Evolutionary conservation across 352 stramenopile species (phyloP), one percentile per base, ranked within the genome.

Genomic region (Phytopythium boreale): DNA sequence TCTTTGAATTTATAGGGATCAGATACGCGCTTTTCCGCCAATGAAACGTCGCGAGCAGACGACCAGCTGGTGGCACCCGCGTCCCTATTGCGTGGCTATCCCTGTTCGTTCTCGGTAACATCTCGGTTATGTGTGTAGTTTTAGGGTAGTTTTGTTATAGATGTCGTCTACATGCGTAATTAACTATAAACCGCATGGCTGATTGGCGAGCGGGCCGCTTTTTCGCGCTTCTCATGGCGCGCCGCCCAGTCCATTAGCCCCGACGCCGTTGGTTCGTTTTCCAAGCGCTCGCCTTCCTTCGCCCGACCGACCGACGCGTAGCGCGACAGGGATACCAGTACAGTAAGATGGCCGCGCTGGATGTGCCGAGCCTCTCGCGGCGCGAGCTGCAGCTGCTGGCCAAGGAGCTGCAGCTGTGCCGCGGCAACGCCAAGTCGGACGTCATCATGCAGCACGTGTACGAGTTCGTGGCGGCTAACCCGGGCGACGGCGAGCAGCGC

Each of bases 391-490:
- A 91, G 71, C 68, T 71, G 51, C 69, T 91, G 57, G 82, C 80
- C 22, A 84, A 83, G 58, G 79, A 89, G 64, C 63, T 91, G 56
- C 67, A 84, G 66, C 64, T 89, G 34, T 91, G 82, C 49, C 75
- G 73, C 44, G 82, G 71, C 29, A 91, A 91, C 55, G 75, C 77
- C 64, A 89, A 89, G 70, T 87, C 78, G 19, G 78, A 90, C 49
- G 75, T 88, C 44, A 88, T 90, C 56, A 47, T 84, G 31, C 61
- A 76, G 57, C 71, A 84, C 56, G 66, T 81, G 22, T 62, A 72
- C 58, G 49, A 77, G 37, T 86, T 86, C 61, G 56, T 89, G 53
- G 61, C 72, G 27, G 52, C 69, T 12, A 67, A 83, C 61, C 62
- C 72, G 8, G 57, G 56, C 26, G 67, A 88, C 39, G 82, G 79